A percentile compares a stretch with the other conserved stretches of the same genome.
These are phyloP conservation scores for Crassisporium funariophilum DNA, from an alignment of 768 basidiomycete species.

Conservation along the genomic window DNA sequence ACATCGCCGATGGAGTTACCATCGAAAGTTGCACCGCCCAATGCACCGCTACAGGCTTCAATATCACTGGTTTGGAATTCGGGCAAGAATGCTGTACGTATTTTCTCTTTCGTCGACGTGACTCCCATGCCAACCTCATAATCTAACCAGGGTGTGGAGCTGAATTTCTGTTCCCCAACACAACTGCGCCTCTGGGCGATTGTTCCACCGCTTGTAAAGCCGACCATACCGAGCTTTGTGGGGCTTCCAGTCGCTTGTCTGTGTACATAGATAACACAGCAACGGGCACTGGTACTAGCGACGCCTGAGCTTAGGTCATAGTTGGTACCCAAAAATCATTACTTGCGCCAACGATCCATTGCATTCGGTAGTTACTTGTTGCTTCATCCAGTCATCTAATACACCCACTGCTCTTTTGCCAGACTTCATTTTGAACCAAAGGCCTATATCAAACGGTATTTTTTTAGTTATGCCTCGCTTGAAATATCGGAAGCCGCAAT, in stretches of 20 bases:
- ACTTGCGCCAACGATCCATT: no score
- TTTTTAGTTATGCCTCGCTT: no score
- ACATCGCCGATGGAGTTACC: conserved; percentile 13
- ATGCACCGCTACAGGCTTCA: conserved; percentile 9
- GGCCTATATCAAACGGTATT: no score
- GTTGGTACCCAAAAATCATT: no score
- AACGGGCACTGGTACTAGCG: no score
- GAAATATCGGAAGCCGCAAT: no score
- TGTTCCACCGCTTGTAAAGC: conserved; percentile 13
- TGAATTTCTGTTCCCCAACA: conserved; percentile 9
- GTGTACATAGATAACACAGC: no score
- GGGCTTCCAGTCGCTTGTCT: conserved; percentile 12
- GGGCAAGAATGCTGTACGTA: conserved; percentile 18
- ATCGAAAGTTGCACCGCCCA: conserved; percentile 15
- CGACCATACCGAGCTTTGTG: conserved; percentile 16
- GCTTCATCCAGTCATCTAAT: no score
- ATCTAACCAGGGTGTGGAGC: conserved; percentile 13
- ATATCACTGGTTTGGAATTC: conserved; percentile 15
- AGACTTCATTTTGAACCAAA: no score
- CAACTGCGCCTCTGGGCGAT: conserved; percentile 9
- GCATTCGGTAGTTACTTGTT: no score
- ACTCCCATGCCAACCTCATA: neutral
- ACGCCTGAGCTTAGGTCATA: no score
- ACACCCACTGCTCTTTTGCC: no score
- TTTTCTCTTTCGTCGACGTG: neutral